Percentiles rank a stretch among this genome's conserved stretches.
Conservation (phyloP, 768 basidiomycete species). For the Baorangia bicolor region DNA sequence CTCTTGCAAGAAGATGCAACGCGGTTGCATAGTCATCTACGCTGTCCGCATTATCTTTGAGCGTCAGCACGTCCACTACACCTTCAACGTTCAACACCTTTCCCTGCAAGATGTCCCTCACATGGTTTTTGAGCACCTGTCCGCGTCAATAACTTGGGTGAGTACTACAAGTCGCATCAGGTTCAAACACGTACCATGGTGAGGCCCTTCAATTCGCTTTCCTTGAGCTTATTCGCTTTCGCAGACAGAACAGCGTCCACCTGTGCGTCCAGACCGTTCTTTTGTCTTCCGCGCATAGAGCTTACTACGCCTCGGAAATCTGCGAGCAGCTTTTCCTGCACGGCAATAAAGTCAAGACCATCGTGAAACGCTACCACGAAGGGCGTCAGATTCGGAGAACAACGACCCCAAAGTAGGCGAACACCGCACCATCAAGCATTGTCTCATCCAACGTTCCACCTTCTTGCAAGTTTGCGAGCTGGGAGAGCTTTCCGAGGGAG, state of each 20-base stretch:
- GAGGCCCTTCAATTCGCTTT: slow-evolving; percentile 51
- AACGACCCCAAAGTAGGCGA: neutral
- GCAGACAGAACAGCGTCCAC: slow-evolving; percentile 58
- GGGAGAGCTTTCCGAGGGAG: slow-evolving; percentile 85
- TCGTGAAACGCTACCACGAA: slow-evolving; percentile 73
- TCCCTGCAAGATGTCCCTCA: slow-evolving; percentile 71
- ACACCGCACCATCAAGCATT: slow-evolving; percentile 52
- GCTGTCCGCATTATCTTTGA: slow-evolving; percentile 72
- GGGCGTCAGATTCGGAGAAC: slow-evolving; percentile 1
- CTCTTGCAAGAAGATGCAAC: slow-evolving; percentile 60
- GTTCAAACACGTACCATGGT: slow-evolving; percentile 28
- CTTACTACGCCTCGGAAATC: slow-evolving; percentile 55
- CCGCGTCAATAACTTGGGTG: neutral
- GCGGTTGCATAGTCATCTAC: slow-evolving; percentile 68
- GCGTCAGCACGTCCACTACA: slow-evolving; percentile 75
- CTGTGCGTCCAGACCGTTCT: slow-evolving; percentile 64
- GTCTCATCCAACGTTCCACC: slow-evolving; percentile 43
- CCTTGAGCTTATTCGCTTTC: slow-evolving; percentile 45
- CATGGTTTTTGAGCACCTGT: slow-evolving; percentile 69
- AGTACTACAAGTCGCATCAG: neutral
- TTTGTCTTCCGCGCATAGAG: slow-evolving; percentile 51
- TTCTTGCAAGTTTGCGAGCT: slow-evolving; percentile 64
- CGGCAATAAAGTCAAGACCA: slow-evolving; percentile 80
- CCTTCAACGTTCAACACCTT: slow-evolving; percentile 76
- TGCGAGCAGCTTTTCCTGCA: slow-evolving; percentile 68